Evolutionary conservation across 2,329 filamentous ascomycete genomes (phyloP).

Genomic region (Bipolaris sorokiniana): DNA sequence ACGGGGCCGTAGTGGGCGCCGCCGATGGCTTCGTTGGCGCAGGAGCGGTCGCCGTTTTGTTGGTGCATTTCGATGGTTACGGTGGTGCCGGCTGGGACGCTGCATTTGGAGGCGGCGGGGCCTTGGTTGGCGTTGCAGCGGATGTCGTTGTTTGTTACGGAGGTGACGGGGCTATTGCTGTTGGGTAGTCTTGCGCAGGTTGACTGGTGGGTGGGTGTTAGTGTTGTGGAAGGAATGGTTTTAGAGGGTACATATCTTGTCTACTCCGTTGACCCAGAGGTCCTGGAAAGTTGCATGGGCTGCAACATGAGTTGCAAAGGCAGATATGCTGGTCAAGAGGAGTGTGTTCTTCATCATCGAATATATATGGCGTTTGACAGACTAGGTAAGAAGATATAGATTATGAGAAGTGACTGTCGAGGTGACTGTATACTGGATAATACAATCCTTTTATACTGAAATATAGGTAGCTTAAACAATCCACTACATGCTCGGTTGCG

Average conservation of each 20-base stretch:
- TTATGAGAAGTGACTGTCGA: background rate
- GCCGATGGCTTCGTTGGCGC: slow-evolving; percentile 49
- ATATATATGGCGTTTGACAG: background rate
- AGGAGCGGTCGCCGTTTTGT: slow-evolving; percentile 61
- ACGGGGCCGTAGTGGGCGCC: slow-evolving; percentile 44
- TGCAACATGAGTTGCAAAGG: slow-evolving; percentile 39
- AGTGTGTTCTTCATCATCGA: slow-evolving; percentile 9
- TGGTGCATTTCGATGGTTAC: slow-evolving; percentile 56
- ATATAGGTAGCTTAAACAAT: background rate
- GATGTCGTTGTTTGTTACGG: slow-evolving; percentile 60
- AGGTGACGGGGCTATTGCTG: slow-evolving; percentile 50
- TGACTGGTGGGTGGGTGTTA: slow-evolving; percentile 20
- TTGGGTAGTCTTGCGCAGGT: slow-evolving; percentile 37
- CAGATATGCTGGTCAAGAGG: slow-evolving; percentile 20
- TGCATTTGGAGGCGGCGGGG: slow-evolving; percentile 51
- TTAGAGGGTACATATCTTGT: slow-evolving; percentile 27
- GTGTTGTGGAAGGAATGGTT: background rate
- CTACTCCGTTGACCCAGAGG: slow-evolving; percentile 42
- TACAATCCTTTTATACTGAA: slow-evolving; percentile 6
- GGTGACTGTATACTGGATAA: background rate
- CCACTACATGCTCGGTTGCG: background rate
- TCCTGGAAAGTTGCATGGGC: slow-evolving; percentile 42
- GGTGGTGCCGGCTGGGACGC: slow-evolving; percentile 55
- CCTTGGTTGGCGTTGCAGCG: slow-evolving; percentile 53
- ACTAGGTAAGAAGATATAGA: background rate